Evolutionary conservation across 1,284 basidiomycete genomes (phyloP).

Genomic region (Termitomyces sp.): DNA sequence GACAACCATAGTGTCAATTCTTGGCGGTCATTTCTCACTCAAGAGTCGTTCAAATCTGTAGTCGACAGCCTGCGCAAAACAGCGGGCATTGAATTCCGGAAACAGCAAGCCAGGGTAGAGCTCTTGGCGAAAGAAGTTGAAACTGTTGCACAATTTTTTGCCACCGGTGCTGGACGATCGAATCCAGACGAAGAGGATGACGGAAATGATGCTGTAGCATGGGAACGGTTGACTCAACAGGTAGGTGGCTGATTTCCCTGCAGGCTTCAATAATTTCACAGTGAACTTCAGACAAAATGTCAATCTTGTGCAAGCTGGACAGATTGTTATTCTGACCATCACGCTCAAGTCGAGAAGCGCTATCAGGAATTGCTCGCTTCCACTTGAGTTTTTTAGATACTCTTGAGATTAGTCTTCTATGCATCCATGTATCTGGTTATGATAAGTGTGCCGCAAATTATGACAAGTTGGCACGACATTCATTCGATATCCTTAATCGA

Average conservation of each 20-base stretch:
- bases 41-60: conserved; percentile 15
- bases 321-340: conserved; percentile 46
- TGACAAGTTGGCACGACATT: conserved; percentile 2
- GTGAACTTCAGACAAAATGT: conserved; percentile 37
- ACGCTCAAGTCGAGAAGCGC: conserved; percentile 36
- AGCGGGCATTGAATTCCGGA: conserved; percentile 32
- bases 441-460: background rate
- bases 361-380: conserved; percentile 21
- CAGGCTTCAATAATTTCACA: conserved; percentile 1
- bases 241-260: conserved; percentile 23
- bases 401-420: conserved; percentile 1
- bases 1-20: conserved; percentile 39
- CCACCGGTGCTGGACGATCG: conserved; percentile 32
- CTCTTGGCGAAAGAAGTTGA: conserved; percentile 34
- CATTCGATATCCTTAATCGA: conserved; percentile 25
- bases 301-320: conserved; percentile 47
- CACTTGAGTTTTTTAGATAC: conserved; percentile 2
- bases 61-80: conserved; percentile 29
- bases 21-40: conserved; percentile 27
- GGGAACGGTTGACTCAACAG: conserved; percentile 33
- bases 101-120: conserved; percentile 8
- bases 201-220: conserved; percentile 41
- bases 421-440: conserved; percentile 1
- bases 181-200: conserved; percentile 38
- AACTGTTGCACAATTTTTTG: conserved; percentile 47